Evolutionary conservation across 495 filamentous ascomycete genomes (phyloP).

Genomic region (Xylaria bambusicola): DNA sequence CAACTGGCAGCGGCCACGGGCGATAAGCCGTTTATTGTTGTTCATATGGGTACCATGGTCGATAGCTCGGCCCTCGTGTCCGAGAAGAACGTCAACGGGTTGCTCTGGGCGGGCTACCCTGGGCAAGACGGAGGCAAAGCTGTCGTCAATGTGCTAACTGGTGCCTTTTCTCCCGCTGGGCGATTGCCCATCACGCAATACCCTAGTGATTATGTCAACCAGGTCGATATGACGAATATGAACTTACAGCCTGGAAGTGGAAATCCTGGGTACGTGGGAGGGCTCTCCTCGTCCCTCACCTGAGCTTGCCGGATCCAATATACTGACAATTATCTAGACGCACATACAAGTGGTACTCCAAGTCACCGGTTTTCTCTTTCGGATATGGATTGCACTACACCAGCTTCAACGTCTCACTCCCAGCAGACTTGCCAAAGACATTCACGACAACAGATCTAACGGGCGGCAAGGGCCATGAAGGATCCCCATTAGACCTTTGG

Average conservation of each 20-base stretch:
- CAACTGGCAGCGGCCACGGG: conserved; percentile 37
- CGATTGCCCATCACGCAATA: conserved; percentile 63
- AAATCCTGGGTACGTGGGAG: conserved; percentile 37
- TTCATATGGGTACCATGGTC: conserved; percentile 56
- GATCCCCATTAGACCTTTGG: conserved; percentile 40
- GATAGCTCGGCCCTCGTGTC: conserved; percentile 55
- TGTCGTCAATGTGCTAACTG: conserved; percentile 54
- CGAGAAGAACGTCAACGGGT: conserved; percentile 50
- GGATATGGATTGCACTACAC: conserved; percentile 56
- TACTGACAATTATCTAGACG: conserved; percentile 41
- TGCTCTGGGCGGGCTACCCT: conserved; percentile 57
- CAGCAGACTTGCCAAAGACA: conserved; percentile 24
- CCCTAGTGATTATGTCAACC: conserved; percentile 41
- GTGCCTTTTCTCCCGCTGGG: conserved; percentile 55
- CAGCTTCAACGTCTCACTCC: conserved; percentile 46
- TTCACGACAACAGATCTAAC: conserved; percentile 34
- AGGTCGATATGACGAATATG: conserved; percentile 47
- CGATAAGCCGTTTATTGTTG: conserved; percentile 44
- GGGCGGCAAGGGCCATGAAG: conserved; percentile 30
- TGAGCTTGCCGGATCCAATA: not conserved
- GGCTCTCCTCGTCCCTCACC: not conserved
- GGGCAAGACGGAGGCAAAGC: conserved; percentile 60
- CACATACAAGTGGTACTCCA: conserved; percentile 53
- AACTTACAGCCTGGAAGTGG: conserved; percentile 35
- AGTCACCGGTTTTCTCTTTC: conserved; percentile 45